Percentiles rank a stretch among this genome's conserved stretches.
Evolutionary conservation across 148 eudicot species (phyloP).

Genomic region (Selenicereus undatus): DNA sequence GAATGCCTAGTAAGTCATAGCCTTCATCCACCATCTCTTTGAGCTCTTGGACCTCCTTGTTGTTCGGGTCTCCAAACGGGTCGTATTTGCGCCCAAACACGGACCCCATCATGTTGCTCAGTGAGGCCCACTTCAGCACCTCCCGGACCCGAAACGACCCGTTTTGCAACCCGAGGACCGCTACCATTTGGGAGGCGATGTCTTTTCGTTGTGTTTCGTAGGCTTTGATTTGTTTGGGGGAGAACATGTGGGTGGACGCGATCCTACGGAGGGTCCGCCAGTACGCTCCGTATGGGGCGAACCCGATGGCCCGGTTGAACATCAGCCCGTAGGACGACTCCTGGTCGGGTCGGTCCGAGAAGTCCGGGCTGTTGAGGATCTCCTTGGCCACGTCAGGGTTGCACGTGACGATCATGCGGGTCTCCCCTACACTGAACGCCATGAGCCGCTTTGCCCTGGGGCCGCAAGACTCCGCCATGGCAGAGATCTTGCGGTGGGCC

Average conservation of each 20-base stretch:
- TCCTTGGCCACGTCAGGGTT: constrained; percentile 64
- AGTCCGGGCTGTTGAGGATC: constrained; percentile 55
- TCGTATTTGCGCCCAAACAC: constrained; percentile 48
- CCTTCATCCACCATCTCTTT: constrained; percentile 69
- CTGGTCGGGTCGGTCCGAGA: constrained; percentile 69
- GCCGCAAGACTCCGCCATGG: constrained; percentile 29
- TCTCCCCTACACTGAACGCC: constrained; percentile 72
- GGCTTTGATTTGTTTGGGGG: constrained; percentile 62
- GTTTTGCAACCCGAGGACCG: constrained; percentile 6
- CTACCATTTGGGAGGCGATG: constrained; percentile 46
- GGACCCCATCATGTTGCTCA: constrained; percentile 72
- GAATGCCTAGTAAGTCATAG: constrained; percentile 57
- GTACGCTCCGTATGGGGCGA: constrained; percentile 75
- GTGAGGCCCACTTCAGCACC: constrained; percentile 46
- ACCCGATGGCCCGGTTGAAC: constrained; percentile 82
- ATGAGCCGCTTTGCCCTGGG: constrained; percentile 47
- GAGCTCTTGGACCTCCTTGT: constrained; percentile 34
- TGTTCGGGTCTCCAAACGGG: constrained; percentile 17
- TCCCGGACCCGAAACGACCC: constrained; percentile 39
- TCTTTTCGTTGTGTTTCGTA: constrained; percentile 38
- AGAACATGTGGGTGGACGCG: constrained; percentile 67
- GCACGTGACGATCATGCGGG: constrained; percentile 58
- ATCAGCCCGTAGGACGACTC: constrained; percentile 73
- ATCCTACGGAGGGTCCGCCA: constrained; percentile 72
- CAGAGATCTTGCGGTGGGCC: constrained; percentile 60